Evolutionary conservation across 495 filamentous ascomycete species (phyloP), one percentile per base, ranked within the genome.

Genomic region (Tuber borchii): DNA sequence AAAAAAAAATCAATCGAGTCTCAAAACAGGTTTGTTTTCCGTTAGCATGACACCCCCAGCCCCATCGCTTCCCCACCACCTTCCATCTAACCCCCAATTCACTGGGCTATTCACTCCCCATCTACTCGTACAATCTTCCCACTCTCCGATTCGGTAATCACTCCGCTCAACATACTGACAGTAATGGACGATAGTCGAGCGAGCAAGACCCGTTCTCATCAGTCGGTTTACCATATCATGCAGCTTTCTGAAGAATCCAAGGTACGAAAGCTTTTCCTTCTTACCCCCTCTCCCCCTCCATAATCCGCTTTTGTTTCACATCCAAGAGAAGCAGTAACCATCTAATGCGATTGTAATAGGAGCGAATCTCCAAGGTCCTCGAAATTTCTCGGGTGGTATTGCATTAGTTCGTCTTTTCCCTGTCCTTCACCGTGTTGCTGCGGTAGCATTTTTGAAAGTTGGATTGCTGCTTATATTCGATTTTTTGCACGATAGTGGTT

Each of bases 221-320:
- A 42, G 78, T 73, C 77, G 69, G 72, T 71, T 70, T 34, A 70
- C 74, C 71, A 76, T 73, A 93, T 92, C 88, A 92, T 95, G 83
- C 90, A 93, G 85, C 91, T 98, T 78, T 99, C 95, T 48, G 95
- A 99, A 84, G 95, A 99, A 86, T 93, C 93, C 79, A 98, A 97
- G 91, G 94, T 97, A 83, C 75, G 84, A 16, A 40, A 61, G 70
- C 12, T 71, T 44, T 40, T 71, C 46, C 22, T 12, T 61, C n/a
- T 31, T 61, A 26, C 51, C 51, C 3, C 9, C 48, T 20, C 22
- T n/a, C 22, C 19, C 48, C 48, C 22, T n/a, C 22, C 10, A 61
- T 19, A 1, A 7, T 17, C 56, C 26, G 26, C 56, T 34, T 31
- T 65, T 16, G 56, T 65, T 65, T n/a, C 56, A 65, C 26, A 19